These are phyloP conservation scores for Colletotrichum lini DNA, from an alignment of 2,329 filamentous ascomycete species.

Conservation along the genomic window DNA sequence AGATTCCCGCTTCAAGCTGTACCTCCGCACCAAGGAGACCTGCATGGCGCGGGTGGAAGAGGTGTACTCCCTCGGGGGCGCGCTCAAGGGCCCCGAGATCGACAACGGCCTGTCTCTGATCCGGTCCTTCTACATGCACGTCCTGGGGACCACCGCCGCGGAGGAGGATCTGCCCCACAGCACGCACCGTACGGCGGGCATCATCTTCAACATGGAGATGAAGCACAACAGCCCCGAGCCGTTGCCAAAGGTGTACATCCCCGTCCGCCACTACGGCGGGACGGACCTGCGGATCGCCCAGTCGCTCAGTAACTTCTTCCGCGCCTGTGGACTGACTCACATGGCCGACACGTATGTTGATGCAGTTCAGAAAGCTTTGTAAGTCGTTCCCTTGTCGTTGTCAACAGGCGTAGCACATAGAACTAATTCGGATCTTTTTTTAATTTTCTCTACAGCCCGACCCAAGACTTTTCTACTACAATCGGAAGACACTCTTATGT, in stretches of 20 bases:
- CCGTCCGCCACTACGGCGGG: slow-evolving; percentile 52
- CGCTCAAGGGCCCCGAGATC: slow-evolving; percentile 22
- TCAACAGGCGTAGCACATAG: background rate
- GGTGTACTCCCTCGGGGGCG: slow-evolving; percentile 46
- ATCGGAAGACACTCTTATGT: slow-evolving; percentile 37
- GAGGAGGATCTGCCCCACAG: slow-evolving; percentile 41
- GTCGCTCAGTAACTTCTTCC: slow-evolving; percentile 29
- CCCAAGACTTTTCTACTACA: slow-evolving; percentile 31
- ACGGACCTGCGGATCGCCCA: slow-evolving; percentile 37
- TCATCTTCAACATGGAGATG: slow-evolving; percentile 54
- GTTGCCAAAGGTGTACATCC: slow-evolving; percentile 52
- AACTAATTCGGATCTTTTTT: background rate
- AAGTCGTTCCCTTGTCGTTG: background rate
- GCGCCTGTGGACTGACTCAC: slow-evolving; percentile 14
- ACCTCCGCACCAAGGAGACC: slow-evolving; percentile 51
- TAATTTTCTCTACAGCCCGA: slow-evolving; percentile 4
- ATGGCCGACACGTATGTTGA: slow-evolving; percentile 34
- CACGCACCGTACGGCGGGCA: slow-evolving; percentile 51
- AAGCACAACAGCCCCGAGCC: slow-evolving; percentile 41
- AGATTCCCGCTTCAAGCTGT: slow-evolving; percentile 55
- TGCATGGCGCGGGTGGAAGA: slow-evolving; percentile 49
- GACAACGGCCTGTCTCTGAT: slow-evolving; percentile 43
- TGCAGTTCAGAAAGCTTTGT: slow-evolving; percentile 32
- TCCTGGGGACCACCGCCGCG: slow-evolving; percentile 40
- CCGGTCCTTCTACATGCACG: slow-evolving; percentile 42